Conservation (phyloP, 225 moss, liverwort and hornwort species). For the Bryum argenteum region DNA sequence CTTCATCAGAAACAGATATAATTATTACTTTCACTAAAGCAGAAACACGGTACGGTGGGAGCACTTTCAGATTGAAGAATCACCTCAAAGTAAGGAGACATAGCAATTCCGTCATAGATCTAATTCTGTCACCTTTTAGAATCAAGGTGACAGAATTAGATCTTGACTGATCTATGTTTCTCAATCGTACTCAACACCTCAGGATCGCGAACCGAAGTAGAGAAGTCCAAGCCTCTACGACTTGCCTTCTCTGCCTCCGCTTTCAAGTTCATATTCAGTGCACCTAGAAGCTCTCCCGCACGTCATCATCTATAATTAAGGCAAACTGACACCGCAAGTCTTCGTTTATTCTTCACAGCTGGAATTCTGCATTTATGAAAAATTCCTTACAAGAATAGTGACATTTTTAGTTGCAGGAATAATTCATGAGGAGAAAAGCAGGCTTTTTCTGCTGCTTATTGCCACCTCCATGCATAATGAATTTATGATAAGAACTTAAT, state of each 20-base stretch:
- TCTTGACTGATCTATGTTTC: neutral
- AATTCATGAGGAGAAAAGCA: too few species aligned
- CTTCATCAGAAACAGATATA: neutral
- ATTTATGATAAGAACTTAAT: too few species aligned
- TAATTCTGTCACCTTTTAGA: neutral
- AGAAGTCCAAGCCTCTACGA: neutral
- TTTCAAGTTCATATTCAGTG: neutral
- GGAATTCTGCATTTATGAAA: too few species aligned
- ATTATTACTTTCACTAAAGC: neutral
- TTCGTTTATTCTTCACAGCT: too few species aligned
- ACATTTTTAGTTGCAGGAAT: too few species aligned
- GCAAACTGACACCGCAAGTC: too few species aligned
- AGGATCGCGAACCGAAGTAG: neutral
- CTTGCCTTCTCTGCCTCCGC: neutral
- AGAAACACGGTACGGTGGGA: neutral
- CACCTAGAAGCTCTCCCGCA: too few species aligned
- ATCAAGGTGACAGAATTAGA: neutral
- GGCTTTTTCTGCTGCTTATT: too few species aligned
- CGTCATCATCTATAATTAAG: too few species aligned
- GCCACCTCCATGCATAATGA: too few species aligned
- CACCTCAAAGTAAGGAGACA: conserved; percentile 1
- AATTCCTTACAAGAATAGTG: too few species aligned
- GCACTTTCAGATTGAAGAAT: neutral
- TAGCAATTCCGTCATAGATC: neutral
- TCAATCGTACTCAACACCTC: too few species aligned